Base-by-base conservation (phyloP, 345 rosid genomes). In the Physaria fendleri region DNA sequence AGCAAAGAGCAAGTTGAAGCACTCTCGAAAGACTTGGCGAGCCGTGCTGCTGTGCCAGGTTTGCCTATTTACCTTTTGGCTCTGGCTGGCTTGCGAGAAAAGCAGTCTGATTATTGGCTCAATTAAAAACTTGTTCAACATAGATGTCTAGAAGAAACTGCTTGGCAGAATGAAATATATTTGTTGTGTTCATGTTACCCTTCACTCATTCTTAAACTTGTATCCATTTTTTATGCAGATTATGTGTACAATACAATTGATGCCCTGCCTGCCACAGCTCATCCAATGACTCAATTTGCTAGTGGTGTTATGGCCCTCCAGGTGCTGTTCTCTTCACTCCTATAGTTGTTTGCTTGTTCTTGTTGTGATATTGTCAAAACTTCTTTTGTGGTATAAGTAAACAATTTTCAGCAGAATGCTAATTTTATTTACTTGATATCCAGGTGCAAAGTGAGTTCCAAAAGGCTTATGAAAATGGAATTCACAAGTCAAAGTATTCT, bases 401-500 rank as follows among this genome's bases (percentile, higher is more conserved):
- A 30, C 34, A 32, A 17, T 35, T 10, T 50, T 48, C 35, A 33
- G 52, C 37, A 4, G 38, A 39, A 30, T 47, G 33, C 18, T 56
- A 46, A n/a, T 30, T 30, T 65, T 64, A 28, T 48, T 69, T 37
- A 23, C 17, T 21, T 65, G 12, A 43, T 45, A 66, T 75, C 47
- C 82, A 93, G 99, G 97, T 85, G 51, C 86, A 87, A 77, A 93
- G 99, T 80, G 97, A 89, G 79, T 93, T 93, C 77, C 97, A 85
- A 65, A 87, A 85, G 78, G 91, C 95, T 41, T 87, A 93, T 66
- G 95, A 85, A 61, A 81, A 71, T 62, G 99, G 99, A 43, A 85
- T 93, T 72, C 91, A 68, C 18, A 93, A 89, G 77, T 80, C 91
- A 54, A 87, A 86, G 97, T 93, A 79, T 68, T 82, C 28, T 40